phyloP scores from a whole-genome alignment of 2,329 filamentous ascomycete species.

The Trichocomaceae sp. region DNA sequence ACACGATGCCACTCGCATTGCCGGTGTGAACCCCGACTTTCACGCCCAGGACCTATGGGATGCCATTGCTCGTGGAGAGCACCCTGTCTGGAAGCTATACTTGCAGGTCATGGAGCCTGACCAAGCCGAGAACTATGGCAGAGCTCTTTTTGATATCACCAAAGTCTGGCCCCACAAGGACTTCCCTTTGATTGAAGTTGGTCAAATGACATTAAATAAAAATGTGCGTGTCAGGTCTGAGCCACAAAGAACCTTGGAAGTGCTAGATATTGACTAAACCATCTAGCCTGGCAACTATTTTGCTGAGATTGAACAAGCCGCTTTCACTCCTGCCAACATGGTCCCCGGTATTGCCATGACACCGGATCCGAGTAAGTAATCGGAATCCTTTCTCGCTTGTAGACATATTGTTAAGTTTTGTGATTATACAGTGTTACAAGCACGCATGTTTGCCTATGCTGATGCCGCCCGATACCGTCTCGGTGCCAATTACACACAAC shows the following conservation, averaged over 20 bases:
- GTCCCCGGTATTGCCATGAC: constrained; percentile 6
- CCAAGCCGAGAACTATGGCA: constrained; percentile 9
- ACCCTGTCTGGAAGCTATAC: constrained; percentile 15
- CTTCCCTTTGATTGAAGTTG: constrained; percentile 13
- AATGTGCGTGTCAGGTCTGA: not conserved
- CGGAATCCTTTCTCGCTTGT: not conserved
- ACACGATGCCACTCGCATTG: constrained; percentile 21
- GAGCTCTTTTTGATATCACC: constrained; percentile 13
- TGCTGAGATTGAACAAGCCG: constrained; percentile 14
- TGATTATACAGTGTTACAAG: constrained; percentile 13
- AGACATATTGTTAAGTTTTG: not conserved
- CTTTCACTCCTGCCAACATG: constrained; percentile 10
- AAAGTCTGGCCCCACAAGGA: constrained; percentile 8
- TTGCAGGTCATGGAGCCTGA: constrained; percentile 15
- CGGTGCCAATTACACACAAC: constrained; percentile 15
- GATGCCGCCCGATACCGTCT: constrained; percentile 16
- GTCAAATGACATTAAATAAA: constrained; percentile 16
- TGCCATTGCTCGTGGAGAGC: constrained; percentile 6
- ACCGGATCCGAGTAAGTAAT: constrained; percentile 11
- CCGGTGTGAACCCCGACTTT: constrained; percentile 12
- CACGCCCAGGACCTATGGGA: constrained; percentile 9
- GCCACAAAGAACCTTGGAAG: not conserved
- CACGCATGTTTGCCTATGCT: constrained; percentile 16
- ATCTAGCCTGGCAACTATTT: constrained; percentile 14
- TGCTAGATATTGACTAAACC: not conserved